phyloP scores from a whole-genome alignment of 768 basidiomycete species.

The Hysterangium stoloniferum region DNA sequence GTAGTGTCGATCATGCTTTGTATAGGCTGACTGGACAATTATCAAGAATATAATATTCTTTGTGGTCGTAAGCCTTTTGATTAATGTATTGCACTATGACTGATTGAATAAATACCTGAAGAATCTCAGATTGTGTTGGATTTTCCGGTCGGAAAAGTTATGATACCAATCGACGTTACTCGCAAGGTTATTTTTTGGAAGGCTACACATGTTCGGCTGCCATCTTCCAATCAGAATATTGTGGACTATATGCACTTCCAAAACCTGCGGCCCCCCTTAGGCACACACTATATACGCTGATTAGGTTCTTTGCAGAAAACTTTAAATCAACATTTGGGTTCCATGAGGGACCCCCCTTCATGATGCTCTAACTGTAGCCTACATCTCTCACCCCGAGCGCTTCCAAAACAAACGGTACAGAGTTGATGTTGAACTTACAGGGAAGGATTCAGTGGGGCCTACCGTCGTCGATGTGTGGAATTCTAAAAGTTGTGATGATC shows the following conservation, averaged over 20 bases:
- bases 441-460: conserved; percentile 60
- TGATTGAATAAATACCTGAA: conserved; percentile 42
- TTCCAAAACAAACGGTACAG: conserved; percentile 58
- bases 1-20: too few relatives aligned
- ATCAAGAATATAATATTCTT: conserved; percentile 67
- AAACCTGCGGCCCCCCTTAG: conserved; percentile 43
- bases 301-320: conserved; percentile 63
- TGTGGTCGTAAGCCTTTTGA: conserved; percentile 60
- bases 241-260: conserved; percentile 12
- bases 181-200: conserved; percentile 74
- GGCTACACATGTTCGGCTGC: conserved; percentile 43
- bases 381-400: conserved; percentile 58
- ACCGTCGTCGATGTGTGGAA: conserved; percentile 76
- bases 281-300: conserved; percentile 64
- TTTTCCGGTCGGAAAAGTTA: conserved; percentile 54
- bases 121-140: conserved; percentile 77
- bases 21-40: too few relatives aligned
- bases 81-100: not conserved
- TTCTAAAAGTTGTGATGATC: conserved; percentile 41
- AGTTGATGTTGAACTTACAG: conserved; percentile 76
- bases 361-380: conserved; percentile 77
- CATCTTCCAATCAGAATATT: conserved; percentile 26
- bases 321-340: conserved; percentile 79
- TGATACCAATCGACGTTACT: conserved; percentile 86
- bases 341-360: conserved; percentile 82